Conservation (phyloP, 345 rosid species). For the Physaria fendleri region DNA sequence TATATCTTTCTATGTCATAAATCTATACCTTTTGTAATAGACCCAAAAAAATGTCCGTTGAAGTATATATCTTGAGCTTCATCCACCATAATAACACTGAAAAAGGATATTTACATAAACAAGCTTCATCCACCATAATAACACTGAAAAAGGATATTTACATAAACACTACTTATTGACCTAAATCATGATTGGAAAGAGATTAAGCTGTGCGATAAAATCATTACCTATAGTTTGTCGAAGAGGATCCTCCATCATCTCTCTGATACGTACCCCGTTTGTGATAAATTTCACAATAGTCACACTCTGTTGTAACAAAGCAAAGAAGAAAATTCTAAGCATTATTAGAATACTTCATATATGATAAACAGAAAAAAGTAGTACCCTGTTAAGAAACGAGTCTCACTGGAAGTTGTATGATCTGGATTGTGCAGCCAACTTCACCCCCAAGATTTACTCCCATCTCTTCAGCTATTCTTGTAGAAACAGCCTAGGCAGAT, state of each 20-base stretch:
- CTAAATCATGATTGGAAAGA: no score
- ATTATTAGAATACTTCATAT: not conserved
- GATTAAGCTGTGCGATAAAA: conserved; percentile 17
- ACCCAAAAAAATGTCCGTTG: no score
- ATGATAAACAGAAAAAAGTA: not conserved
- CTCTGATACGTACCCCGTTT: conserved; percentile 86
- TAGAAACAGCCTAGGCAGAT: conserved; percentile 74
- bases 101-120: no score
- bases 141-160: no score
- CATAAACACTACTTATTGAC: no score
- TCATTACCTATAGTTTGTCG: conserved; percentile 82
- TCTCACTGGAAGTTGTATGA: conserved; percentile 59
- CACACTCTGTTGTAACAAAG: conserved; percentile 55
- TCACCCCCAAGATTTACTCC: conserved; percentile 93
- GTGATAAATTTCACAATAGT: conserved; percentile 86
- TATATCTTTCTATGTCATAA: no score
- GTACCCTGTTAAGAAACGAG: conserved; percentile 1
- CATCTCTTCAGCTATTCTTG: conserved; percentile 95
- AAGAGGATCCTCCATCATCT: conserved; percentile 99
- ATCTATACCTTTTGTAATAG: no score
- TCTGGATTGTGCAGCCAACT: conserved; percentile 91
- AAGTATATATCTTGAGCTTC: no score
- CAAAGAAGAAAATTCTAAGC: conserved; percentile 7
- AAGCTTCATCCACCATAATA: no score
- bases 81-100: no score